These are phyloP conservation scores for Colletotrichum tabaci DNA, from an alignment of 2,329 filamentous ascomycete genomes.

Conservation along the genomic window DNA sequence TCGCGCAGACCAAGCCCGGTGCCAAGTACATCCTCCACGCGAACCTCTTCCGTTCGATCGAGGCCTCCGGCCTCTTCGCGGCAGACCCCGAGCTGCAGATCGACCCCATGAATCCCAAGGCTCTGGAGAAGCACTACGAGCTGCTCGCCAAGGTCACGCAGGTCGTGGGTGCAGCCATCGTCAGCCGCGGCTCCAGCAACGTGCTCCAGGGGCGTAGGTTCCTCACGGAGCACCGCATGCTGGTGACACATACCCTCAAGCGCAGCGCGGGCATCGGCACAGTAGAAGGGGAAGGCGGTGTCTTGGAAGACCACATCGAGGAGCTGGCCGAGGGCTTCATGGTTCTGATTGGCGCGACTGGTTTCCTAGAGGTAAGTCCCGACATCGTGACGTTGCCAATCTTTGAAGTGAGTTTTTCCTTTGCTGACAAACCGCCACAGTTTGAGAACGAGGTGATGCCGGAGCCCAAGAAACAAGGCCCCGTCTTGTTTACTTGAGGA, in stretches of 20 bases:
- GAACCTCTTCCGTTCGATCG: slow-evolving; percentile 86
- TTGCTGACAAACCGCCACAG: slow-evolving; percentile 46
- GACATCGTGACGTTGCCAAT: no score
- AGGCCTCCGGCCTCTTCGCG: slow-evolving; percentile 86
- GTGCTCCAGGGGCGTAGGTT: slow-evolving; percentile 85
- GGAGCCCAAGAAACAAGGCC: slow-evolving; percentile 51
- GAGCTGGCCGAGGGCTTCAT: slow-evolving; percentile 90
- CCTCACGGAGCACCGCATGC: slow-evolving; percentile 83
- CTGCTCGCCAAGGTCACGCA: slow-evolving; percentile 85
- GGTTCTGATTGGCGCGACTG: slow-evolving; percentile 84
- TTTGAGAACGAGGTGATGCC: slow-evolving; percentile 58
- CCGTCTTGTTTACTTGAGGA: slow-evolving; percentile 58
- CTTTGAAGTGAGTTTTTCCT: not conserved
- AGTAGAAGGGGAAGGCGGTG: slow-evolving; percentile 52
- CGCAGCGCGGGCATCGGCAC: slow-evolving; percentile 83
- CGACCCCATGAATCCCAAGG: slow-evolving; percentile 77
- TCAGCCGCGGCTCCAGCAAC: slow-evolving; percentile 87
- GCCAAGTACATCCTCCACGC: slow-evolving; percentile 90
- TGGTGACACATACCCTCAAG: slow-evolving; percentile 93
- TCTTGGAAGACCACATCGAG: slow-evolving; percentile 74
- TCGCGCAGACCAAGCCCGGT: slow-evolving; percentile 87
- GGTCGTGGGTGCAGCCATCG: slow-evolving; percentile 85
- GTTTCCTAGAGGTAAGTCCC: slow-evolving; percentile 84
- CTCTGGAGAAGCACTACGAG: slow-evolving; percentile 86
- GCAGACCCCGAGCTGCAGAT: slow-evolving; percentile 94